A percentile compares a stretch with the other conserved stretches of the same genome.
phyloP scores from a whole-genome alignment of 768 basidiomycete genomes.

The Suillus clintonianus region DNA sequence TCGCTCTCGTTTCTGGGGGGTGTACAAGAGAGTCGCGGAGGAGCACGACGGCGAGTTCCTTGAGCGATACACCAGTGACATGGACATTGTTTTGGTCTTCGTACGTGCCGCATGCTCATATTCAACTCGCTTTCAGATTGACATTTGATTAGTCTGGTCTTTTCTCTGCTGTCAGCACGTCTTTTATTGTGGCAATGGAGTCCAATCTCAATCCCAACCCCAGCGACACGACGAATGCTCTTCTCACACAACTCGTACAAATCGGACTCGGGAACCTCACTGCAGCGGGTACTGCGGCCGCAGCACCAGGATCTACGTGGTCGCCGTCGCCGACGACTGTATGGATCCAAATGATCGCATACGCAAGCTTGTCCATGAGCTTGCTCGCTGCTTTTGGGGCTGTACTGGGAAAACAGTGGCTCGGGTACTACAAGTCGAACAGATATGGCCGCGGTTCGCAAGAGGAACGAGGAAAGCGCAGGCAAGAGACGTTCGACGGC shows the following conservation, averaged over 20 bases:
- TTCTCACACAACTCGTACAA: slow-evolving; percentile 10
- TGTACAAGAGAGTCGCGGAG: too few relatives aligned
- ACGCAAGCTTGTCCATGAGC: slow-evolving; percentile 12
- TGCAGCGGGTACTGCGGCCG: not conserved
- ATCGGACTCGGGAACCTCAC: slow-evolving; percentile 4
- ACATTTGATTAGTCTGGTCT: slow-evolving; percentile 10
- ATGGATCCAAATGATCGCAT: slow-evolving; percentile 8
- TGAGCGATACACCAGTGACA: too few relatives aligned
- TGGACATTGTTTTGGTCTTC: slow-evolving; percentile 21
- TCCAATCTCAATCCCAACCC: too few relatives aligned
- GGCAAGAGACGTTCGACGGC: slow-evolving; percentile 12
- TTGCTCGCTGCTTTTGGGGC: slow-evolving; percentile 16
- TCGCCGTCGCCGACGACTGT: not conserved
- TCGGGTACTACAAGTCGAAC: slow-evolving; percentile 1
- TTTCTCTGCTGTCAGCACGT: too few relatives aligned
- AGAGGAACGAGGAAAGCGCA: slow-evolving; percentile 8
- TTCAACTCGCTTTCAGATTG: not conserved
- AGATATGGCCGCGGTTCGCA: slow-evolving; percentile 4
- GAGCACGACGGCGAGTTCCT: too few relatives aligned
- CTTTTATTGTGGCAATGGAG: too few relatives aligned
- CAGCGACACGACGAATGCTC: slow-evolving; percentile 11
- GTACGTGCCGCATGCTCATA: slow-evolving; percentile 5
- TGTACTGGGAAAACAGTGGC: slow-evolving; percentile 18
- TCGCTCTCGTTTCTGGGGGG: too few relatives aligned
- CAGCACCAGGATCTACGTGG: not conserved